Evolutionary conservation across 495 filamentous ascomycete species (phyloP), one percentile per base, ranked within the genome.

Genomic region (Xylaria intraflava): DNA sequence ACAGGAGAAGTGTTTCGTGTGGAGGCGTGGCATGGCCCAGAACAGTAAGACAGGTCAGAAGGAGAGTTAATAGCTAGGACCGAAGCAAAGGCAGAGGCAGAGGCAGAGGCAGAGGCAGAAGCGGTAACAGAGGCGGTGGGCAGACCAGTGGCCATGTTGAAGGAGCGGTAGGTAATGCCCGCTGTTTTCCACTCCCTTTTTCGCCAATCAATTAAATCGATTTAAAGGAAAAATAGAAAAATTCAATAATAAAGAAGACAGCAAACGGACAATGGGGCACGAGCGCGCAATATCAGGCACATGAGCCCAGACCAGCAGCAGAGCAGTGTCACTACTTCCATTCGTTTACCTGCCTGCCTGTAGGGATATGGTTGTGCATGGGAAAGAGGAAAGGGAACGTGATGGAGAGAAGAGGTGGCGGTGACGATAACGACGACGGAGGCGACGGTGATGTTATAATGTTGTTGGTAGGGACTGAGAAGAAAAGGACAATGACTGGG

Each of bases 11-110:
- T 62, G 20, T 57, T 53, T 49, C 53, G 51, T 36, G 60, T 57
- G 17, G 59, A 68, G 47, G 51, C 46, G 24, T 39, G 50, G 48
- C 61, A 66, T 7, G 50, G 41, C 20, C 48, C 53, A 22, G 61
- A 53, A 35, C 55, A 55, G 45, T 53, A 60, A 53, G 62, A 62
- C 56, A 60, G 26, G 24, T 58, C 46, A 43, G 62, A 58, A 38
- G 57, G 56, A 24, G 57, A 59, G 49, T 49, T 56, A 39, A 52
- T 22, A 24, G 26, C 50, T 51, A 51, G 47, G 26, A 26, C 56
- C 41, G 56, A 58, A 11, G 39, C 23, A 26, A 23, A 30, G 23
- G 10, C 14, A 24, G 46, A 47, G 55, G 48, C 50, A 56, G 52
- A 48, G 40, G 2, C 56, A 44, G 56, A 57, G 24, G 35, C 24